Conservation (phyloP, 164 flowering plant species). For the Aristolochia fimbriata region DNA sequence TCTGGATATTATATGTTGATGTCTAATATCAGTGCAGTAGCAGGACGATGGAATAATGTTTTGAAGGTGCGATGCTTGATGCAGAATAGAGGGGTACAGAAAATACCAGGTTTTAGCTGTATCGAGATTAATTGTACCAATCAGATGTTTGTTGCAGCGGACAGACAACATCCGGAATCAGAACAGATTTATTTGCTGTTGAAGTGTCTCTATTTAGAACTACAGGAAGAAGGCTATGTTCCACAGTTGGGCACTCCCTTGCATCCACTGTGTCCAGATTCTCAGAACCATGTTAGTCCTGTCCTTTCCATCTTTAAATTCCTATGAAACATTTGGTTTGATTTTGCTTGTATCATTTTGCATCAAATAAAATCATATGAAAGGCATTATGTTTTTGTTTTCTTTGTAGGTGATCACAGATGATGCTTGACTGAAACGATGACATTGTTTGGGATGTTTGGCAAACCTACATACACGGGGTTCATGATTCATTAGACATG, state of each 20-base stretch:
- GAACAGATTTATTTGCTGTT: constrained; percentile 37
- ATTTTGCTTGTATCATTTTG: too few species aligned
- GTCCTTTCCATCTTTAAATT: not conserved
- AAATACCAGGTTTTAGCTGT: constrained; percentile 84
- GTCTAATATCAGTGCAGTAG: constrained; percentile 60
- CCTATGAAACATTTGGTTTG: not conserved
- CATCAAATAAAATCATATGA: too few species aligned
- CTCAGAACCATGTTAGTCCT: constrained; percentile 1
- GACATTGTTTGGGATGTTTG: too few species aligned
- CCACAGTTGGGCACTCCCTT: constrained; percentile 28
- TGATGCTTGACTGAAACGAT: too few species aligned
- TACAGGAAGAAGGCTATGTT: constrained; percentile 51
- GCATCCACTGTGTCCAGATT: constrained; percentile 4
- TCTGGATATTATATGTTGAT: constrained; percentile 69
- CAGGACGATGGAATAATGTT: constrained; percentile 59
- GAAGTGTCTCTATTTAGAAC: constrained; percentile 42
- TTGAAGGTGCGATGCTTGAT: constrained; percentile 43
- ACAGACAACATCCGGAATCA: constrained; percentile 46
- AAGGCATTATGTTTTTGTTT: too few species aligned
- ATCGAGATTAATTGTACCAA: constrained; percentile 43
- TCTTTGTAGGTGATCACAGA: too few species aligned
- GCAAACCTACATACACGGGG: too few species aligned
- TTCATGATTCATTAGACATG: too few species aligned
- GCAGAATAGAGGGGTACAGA: constrained; percentile 62
- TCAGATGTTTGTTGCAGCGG: constrained; percentile 62